Evolutionary conservation across 441 rosid species (phyloP), one percentile per base, ranked within the genome.

Genomic region (Gossypium trilobum): DNA sequence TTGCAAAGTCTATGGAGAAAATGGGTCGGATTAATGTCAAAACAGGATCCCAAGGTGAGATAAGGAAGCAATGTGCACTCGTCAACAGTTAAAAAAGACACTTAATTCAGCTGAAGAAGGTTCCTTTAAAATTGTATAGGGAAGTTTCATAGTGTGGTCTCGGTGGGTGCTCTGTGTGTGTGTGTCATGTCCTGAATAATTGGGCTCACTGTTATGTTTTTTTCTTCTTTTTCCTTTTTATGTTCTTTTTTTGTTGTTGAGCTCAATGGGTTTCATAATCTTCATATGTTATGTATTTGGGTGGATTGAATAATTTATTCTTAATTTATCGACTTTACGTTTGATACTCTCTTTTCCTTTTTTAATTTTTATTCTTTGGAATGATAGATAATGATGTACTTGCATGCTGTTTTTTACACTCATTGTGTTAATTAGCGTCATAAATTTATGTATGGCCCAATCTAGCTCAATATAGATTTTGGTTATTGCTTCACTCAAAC

Each of bases 1-100:
- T 93, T 52, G 90, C 89, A 14, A 33, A 58, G 22, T 85, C 97
- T 9, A 84, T 93, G 96, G 97, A 91, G 86, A 93, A 88, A 82
- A 84, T 93, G 96, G 91, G 89, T 9, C 68, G 84, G 61, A 51
- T 84, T 50, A 62, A 87, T 27, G 91, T 86, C 6, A 86, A 86
- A 76, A 89, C 93, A 0, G 96, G 93, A 5, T 59, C 89, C 0
- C 9, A 17, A 3, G 94, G 98, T 0, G 87, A 87, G 67, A 91
- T 93, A 66, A 87, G 98, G 74, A 89, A 83, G 78, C 80, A 73
- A 0, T 91, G 97, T 77, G 89, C 91, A 8, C 36, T 84, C 2
- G 91, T 89, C n/a, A 88, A 87, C 60, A 84, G 83, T 66, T 81
- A 58, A 54, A 42, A 33, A 8, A 19, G 5, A 59, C 42, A 6